phyloP scores from a whole-genome alignment of 176 grass and related monocot genomes.

The Avena insularis region DNA sequence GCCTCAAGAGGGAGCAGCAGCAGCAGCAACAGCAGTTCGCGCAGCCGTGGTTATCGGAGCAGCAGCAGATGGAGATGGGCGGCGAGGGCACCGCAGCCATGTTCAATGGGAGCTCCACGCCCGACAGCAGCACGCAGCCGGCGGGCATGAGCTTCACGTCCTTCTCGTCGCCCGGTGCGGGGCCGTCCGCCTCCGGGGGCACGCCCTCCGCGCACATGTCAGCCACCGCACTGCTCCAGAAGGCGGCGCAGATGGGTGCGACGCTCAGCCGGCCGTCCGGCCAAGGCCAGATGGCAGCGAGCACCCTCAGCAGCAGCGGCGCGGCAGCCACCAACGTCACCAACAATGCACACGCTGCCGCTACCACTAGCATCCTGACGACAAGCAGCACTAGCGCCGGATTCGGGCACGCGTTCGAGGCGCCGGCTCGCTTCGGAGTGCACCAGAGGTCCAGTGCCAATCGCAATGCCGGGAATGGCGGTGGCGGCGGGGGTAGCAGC shows the following conservation, averaged over 20 bases:
- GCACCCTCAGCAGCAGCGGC: slow-evolving; percentile 48
- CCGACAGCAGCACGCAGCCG: slow-evolving; percentile 45
- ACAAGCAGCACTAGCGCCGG: slow-evolving; percentile 36
- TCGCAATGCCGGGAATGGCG: slow-evolving; percentile 41
- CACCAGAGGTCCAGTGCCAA: slow-evolving; percentile 16
- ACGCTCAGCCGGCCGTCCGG: slow-evolving; percentile 68
- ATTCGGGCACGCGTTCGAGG: slow-evolving; percentile 38
- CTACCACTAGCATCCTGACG: slow-evolving; percentile 38
- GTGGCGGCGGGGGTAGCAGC: slow-evolving; percentile 12
- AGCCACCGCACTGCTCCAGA: slow-evolving; percentile 96
- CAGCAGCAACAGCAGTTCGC: slow-evolving; percentile 36
- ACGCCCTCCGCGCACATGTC: slow-evolving; percentile 80
- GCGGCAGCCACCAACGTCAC: background rate
- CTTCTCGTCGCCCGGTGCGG: slow-evolving; percentile 25
- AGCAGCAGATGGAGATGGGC: slow-evolving; percentile 41
- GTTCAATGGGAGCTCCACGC: slow-evolving; percentile 53
- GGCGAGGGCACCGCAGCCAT: slow-evolving; percentile 24
- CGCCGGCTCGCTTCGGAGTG: slow-evolving; percentile 27
- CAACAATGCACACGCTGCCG: slow-evolving; percentile 33
- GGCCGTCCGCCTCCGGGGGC: background rate
- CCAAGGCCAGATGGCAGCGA: slow-evolving; percentile 82
- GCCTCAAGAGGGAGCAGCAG: slow-evolving; percentile 64
- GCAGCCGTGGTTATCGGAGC: slow-evolving; percentile 42
- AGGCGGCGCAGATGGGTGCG: slow-evolving; percentile 95
- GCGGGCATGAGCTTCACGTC: slow-evolving; percentile 43